Percentiles rank a stretch among this genome's conserved stretches.
phyloP scores from a whole-genome alignment of 1,284 basidiomycete species.

The Moniliophthora roreri region DNA sequence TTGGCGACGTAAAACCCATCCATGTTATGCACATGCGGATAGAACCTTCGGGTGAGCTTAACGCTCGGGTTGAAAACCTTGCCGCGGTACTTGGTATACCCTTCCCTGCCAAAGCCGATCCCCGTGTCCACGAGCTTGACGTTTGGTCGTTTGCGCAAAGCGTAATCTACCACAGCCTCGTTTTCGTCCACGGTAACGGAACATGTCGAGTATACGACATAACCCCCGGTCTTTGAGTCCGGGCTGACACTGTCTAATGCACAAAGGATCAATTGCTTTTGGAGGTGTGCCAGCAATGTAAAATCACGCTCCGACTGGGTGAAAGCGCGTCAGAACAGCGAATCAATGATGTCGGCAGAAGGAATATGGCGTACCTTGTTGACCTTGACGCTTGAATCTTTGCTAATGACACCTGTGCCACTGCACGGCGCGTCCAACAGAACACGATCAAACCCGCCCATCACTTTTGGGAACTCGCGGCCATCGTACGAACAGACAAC shows the following conservation, averaged over 20 bases:
- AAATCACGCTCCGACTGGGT: constrained; percentile 91
- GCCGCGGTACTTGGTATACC: constrained; percentile 88
- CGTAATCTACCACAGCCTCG: constrained; percentile 98
- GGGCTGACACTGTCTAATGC: constrained; percentile 96
- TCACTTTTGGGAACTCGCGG: constrained; percentile 98
- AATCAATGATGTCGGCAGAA: constrained; percentile 8
- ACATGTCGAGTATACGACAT: constrained; percentile 97
- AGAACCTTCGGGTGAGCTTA: constrained; percentile 84
- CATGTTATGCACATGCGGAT: constrained; percentile 93
- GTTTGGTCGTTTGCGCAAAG: constrained; percentile 95
- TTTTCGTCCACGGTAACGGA: constrained; percentile 99
- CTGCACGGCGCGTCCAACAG: constrained; percentile 97
- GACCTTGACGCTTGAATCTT: constrained; percentile 96
- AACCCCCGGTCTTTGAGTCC: constrained; percentile 89
- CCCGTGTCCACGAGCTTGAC: constrained; percentile 93
- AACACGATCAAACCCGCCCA: constrained; percentile 97
- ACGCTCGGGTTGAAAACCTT: constrained; percentile 86
- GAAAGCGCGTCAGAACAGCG: constrained; percentile 4
- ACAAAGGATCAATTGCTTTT: constrained; percentile 98
- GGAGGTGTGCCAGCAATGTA: constrained; percentile 90
- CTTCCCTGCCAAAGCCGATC: constrained; percentile 90
- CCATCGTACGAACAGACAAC: constrained; percentile 98
- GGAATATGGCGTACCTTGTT: constrained; percentile 78
- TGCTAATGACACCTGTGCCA: constrained; percentile 97
- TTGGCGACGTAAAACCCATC: constrained; percentile 99